Base-by-base conservation (phyloP, 2,329 filamentous ascomycete species). In the Juglanconis sp. region DNA sequence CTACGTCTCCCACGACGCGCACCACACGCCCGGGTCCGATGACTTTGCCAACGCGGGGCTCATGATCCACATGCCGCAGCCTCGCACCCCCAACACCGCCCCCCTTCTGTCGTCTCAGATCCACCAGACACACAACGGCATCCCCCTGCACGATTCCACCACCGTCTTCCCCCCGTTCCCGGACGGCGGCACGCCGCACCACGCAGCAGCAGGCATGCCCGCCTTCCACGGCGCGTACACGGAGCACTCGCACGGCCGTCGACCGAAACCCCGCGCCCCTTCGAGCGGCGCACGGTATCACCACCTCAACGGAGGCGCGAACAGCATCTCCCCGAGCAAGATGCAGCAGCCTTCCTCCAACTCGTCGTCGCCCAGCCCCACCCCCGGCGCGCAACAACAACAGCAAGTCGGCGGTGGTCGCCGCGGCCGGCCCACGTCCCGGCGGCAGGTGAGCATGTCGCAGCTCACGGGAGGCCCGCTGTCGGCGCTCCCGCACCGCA, bases 41-140 rank as follows among this genome's bases (percentile, higher is more conserved):
- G 72, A 72, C 38, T 61, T 77, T 57, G 68, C 72, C 49, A 57
- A 56, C 44, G 51, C 64, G 17, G 79, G 79, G 1, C 77, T 84
- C 60, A 80, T 82, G 78, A 81, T 84, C 60, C 79, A 83, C 65
- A 81, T 82, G 79, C 80, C 80, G 17, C 79, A 81, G 61, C 75
- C 79, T 4, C 77, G 71, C 1, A 63, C 68, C 5, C 70, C 73
- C 0, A 70, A 72, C 34, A 71, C 76, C 5, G 69, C 74, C 7
- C 59, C 61, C 13, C 70, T 77, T 31, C 69, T 78, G 57, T 76
- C 64, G 59, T 68, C 56, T 61, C 73, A 64, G 70, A 67, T 65
- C 62, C 72, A 44, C 50, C 70, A 72, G 5, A 71, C 71, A 24
- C 73, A 70, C 6, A 71, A 67, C 31, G 71, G 46, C 59, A 42